Percentiles rank a stretch among this genome's conserved stretches.
phyloP scores from a whole-genome alignment of 2,329 filamentous ascomycete genomes.

The Daldinia eschscholtzii region DNA sequence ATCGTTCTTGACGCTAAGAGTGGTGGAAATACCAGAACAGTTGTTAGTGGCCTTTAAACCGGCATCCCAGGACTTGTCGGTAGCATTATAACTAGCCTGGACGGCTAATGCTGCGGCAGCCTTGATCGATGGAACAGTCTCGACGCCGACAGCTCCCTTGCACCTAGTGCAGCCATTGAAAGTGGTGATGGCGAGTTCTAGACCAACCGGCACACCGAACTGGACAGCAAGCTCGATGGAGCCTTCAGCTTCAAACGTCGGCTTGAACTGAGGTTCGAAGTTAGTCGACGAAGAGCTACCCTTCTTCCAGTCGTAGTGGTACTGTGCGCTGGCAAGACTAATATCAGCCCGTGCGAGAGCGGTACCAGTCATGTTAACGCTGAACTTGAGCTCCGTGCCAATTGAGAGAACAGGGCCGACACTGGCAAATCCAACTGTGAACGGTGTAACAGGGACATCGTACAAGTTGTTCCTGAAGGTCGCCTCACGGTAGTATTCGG shows the following conservation, averaged over 20 bases:
- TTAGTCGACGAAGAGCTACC: conserved; percentile 11
- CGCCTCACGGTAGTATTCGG: conserved; percentile 16
- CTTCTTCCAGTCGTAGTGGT: conserved; percentile 22
- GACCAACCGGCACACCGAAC: conserved; percentile 16
- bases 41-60: conserved; percentile 17
- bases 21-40: conserved; percentile 22
- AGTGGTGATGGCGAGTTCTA: conserved; percentile 16
- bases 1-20: conserved; percentile 23
- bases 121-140: conserved; percentile 24
- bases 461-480: conserved; percentile 21
- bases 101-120: conserved; percentile 16
- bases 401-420: conserved; percentile 19
- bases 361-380: conserved; percentile 25
- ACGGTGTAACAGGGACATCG: conserved; percentile 17
- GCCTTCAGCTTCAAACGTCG: conserved; percentile 22
- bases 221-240: conserved; percentile 15
- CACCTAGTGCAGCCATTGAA: conserved; percentile 25
- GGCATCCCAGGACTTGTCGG: conserved; percentile 13
- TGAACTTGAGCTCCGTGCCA: conserved; percentile 21
- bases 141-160: conserved; percentile 20
- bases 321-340: conserved; percentile 16
- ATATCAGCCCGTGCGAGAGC: conserved; percentile 22
- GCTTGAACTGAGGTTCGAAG: conserved; percentile 24
- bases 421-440: conserved; percentile 16
- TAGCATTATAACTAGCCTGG: conserved; percentile 20